Base-by-base conservation (phyloP, 768 basidiomycete species). In the Mycena amicta region DNA sequence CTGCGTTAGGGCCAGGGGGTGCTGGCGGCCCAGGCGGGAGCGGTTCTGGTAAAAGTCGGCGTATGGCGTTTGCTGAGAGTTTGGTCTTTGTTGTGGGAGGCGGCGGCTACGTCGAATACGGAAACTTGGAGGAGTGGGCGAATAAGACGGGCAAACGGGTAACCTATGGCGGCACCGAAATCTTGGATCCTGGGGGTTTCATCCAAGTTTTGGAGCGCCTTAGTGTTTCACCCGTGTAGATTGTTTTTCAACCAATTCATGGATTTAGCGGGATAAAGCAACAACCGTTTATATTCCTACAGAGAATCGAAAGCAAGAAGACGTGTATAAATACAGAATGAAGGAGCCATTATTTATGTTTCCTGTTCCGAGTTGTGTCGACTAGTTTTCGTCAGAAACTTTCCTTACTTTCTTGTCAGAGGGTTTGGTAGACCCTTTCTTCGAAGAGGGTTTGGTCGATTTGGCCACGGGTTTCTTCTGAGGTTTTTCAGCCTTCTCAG, bases 81-180 rank as follows among this genome's bases (percentile, higher is more conserved):
- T 85, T 92, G 67, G 89, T 99, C 3, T 99, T 99, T 65, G 78
- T 98, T 28, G 95, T 99, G 2, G 97, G 97, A 6, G 97, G 97
- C 1, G 97, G 95, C 3, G 91, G 95, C 16, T 96, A 98, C 68
- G 94, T 98, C 52, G 97, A 99, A 75, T 98, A 95, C 65, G 94
- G 95, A 4, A 98, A 98, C 71, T 74, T 99, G 58, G 87, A 90
- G 71, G 96, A 98, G 73, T 97, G 95, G 94, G 92, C 92, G 3
- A 75, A 73, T 52, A 87, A 85, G 74, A 85, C 86, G 4, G 92
- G 92, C 15, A 93, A 93, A 73, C 80, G 85, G 61, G 85, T 98
- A 45, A 90, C 92, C 31, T 99, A 99, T 71, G 97, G 97, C 18
- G 92, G 93, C 20, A 98, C 96, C 18, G 97, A 98, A 70, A 95